phyloP scores from a whole-genome alignment of 2,329 filamentous ascomycete genomes.

The Fusarium sp. region DNA sequence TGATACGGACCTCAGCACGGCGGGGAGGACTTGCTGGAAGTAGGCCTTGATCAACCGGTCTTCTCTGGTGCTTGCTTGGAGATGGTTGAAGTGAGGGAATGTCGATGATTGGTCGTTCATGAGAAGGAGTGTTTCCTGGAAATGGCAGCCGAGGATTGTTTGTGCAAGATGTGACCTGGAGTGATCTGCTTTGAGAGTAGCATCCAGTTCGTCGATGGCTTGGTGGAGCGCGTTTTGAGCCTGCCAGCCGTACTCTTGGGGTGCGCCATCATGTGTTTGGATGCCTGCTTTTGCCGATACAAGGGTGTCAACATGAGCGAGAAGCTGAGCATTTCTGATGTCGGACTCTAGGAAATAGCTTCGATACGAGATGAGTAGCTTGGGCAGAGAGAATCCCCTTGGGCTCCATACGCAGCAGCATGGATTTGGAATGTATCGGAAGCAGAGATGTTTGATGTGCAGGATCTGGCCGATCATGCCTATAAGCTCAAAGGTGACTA shows the following conservation, averaged over 20 bases:
- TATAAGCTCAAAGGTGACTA: constrained; percentile 17
- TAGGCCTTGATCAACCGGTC: constrained; percentile 1
- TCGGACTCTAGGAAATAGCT: not conserved
- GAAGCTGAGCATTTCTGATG: not conserved
- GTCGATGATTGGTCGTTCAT: not conserved
- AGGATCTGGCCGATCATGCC: constrained; percentile 18
- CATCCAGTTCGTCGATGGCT: constrained; percentile 1
- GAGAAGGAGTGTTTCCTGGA: constrained; percentile 15
- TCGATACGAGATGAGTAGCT: constrained; percentile 1
- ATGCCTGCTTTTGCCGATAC: not conserved
- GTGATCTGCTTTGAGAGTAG: not conserved
- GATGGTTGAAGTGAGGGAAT: not conserved
- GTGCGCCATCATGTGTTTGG: not conserved
- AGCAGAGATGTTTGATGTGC: constrained; percentile 22
- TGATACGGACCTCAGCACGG: not conserved
- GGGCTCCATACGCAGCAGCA: constrained; percentile 16
- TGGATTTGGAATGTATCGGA: constrained; percentile 23
- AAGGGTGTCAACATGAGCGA: not conserved
- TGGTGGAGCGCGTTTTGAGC: constrained; percentile 11
- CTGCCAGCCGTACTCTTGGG: not conserved
- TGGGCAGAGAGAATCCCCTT: not conserved
- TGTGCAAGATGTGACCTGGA: not conserved
- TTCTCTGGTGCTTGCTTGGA: not conserved
- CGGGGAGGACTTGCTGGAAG: constrained; percentile 5
- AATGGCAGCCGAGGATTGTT: not conserved